Base-by-base conservation (phyloP, 805 yeast species). In the Candida arabinofermentans region DNA sequence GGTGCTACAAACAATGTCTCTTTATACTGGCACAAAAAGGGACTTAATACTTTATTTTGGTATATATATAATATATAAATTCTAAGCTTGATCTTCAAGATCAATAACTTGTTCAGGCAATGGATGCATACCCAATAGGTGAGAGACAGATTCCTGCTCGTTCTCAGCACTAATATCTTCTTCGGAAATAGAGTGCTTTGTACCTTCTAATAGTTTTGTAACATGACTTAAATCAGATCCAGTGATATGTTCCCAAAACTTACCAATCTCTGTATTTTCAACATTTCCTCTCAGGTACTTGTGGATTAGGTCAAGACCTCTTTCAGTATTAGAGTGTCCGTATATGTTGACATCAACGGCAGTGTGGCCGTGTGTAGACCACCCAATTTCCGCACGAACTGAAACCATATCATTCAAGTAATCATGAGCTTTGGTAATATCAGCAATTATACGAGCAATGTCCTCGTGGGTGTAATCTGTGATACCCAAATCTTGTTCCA, bases 291-390 rank as follows among this genome's bases (percentile, higher is more conserved):
- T 74, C 41, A 89, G 67, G 9, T 75, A 69, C 17, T 71, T 61
- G 42, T 66, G 58, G 8, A 75, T 51, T 49, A 69, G 54, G 2
- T 48, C 34, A 55, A 64, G 64, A 24, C 79, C 70, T 7, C 64
- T 53, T 37, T 70, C 67, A 21, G 73, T 77, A 53, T 83, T 83
- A 24, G 89, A 74, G 59, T 82, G 75, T 0, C 84, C 96, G 59
- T 90, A 90, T 37, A 91, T 85, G 57, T 91, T 90, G 27, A 90
- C 96, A 63, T 90, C 98, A 13, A 90, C 96, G 0, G 96, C 96
- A 17, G 95, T 82, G 62, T 90, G 98, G 24, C 97, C 98, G 56
- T 88, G 95, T 0, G 97, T 90, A 8, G 95, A 74, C 96, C 96
- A 90, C n/a, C 96, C 97, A 14, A 88, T 78, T 62, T 85, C 85